Conservation (phyloP, 179 eudicot species). For the Pouteria campechiana region DNA sequence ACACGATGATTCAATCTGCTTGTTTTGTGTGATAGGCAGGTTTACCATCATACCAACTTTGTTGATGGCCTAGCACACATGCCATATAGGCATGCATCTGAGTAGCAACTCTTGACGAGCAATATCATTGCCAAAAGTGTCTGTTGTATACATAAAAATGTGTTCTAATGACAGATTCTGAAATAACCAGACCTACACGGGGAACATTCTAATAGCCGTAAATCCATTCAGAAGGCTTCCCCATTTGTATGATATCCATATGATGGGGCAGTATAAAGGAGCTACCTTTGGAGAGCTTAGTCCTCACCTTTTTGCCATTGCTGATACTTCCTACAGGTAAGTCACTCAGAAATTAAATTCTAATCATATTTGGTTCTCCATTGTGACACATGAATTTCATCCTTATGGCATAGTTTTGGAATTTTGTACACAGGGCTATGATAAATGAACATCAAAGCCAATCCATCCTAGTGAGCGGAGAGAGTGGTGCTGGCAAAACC, state of each 20-base stretch:
- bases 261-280: conserved; percentile 67
- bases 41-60: no score
- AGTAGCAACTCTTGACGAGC: neutral
- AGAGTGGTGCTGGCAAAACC: conserved; percentile 65
- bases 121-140: no score
- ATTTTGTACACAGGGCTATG: conserved; percentile 34
- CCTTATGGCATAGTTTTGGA: neutral
- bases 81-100: neutral
- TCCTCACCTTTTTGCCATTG: conserved; percentile 63
- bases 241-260: conserved; percentile 54
- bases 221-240: conserved; percentile 54
- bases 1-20: no score
- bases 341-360: neutral
- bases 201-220: conserved; percentile 59
- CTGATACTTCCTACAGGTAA: conserved; percentile 57
- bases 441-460: conserved; percentile 51
- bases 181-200: conserved; percentile 48
- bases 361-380: neutral
- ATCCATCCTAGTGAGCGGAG: conserved; percentile 52
- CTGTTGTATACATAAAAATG: no score
- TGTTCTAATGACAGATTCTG: conserved; percentile 5
- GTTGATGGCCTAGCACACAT: no score
- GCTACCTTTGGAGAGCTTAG: conserved; percentile 58
- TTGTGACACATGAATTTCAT: neutral
- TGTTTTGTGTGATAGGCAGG: no score